Evolutionary conservation across 2,329 filamentous ascomycete species (phyloP).

Genomic region (Proliferodiscus dingleyae): DNA sequence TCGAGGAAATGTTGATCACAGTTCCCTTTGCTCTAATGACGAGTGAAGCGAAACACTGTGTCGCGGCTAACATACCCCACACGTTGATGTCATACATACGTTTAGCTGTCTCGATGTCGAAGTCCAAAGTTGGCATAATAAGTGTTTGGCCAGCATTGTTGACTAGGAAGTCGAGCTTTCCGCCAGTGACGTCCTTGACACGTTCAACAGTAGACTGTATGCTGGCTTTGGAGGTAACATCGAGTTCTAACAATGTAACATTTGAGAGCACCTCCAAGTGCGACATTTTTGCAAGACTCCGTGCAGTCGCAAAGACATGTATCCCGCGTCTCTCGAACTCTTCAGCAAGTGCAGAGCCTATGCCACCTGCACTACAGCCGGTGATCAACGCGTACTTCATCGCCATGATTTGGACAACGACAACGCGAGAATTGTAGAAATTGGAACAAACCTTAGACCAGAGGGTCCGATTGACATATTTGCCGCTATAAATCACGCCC

Average conservation of each 20-base stretch:
- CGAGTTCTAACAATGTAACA: constrained; percentile 33
- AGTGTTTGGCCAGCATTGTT: constrained; percentile 9
- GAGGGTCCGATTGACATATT: too few relatives aligned
- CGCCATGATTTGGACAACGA: too few relatives aligned
- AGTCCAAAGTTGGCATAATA: constrained; percentile 7
- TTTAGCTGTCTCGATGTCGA: constrained; percentile 2
- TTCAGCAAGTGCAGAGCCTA: constrained; percentile 34
- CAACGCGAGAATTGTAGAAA: too few relatives aligned
- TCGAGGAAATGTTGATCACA: constrained; percentile 25
- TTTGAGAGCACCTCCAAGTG: constrained; percentile 20
- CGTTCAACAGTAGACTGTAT: constrained; percentile 13
- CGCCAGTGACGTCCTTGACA: constrained; percentile 25
- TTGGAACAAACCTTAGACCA: too few relatives aligned
- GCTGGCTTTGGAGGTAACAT: constrained; percentile 30
- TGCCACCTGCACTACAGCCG: constrained; percentile 34
- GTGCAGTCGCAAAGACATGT: constrained; percentile 35
- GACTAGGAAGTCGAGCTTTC: constrained; percentile 5
- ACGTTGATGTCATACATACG: constrained; percentile 8
- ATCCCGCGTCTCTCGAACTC: constrained; percentile 32
- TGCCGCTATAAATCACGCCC: too few relatives aligned
- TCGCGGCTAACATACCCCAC: constrained; percentile 20
- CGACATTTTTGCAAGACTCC: constrained; percentile 30
- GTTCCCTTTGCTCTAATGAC: constrained; percentile 25
- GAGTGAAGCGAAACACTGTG: constrained; percentile 24
- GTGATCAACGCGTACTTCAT: constrained; percentile 29